A percentile compares a stretch with the other conserved stretches of the same genome.
Conservation (phyloP, 371 early-diverging fungal species). For the Mucor racemosus region DNA sequence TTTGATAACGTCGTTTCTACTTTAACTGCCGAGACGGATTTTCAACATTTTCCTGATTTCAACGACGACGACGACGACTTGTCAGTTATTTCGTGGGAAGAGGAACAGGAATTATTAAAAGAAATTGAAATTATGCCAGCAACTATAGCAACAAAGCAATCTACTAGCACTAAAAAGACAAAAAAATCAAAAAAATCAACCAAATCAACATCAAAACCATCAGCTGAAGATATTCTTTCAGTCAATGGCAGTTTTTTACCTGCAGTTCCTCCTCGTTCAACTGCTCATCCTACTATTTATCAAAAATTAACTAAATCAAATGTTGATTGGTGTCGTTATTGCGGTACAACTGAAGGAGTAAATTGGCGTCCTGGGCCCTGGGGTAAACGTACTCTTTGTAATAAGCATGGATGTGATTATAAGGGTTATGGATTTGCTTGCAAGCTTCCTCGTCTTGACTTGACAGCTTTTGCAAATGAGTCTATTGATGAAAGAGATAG, state of each 20-base stretch:
- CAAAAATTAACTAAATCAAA: constrained; percentile 67
- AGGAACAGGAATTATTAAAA: background rate
- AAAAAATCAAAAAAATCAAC: background rate
- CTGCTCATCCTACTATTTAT: constrained; percentile 56
- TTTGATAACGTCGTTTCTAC: constrained; percentile 1
- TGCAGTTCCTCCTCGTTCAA: constrained; percentile 15
- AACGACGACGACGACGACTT: constrained; percentile 14
- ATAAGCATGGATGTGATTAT: constrained; percentile 95
- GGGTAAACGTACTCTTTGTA: constrained; percentile 94
- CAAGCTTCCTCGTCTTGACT: constrained; percentile 84
- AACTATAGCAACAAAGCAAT: background rate
- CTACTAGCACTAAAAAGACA: background rate
- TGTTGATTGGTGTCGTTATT: constrained; percentile 92
- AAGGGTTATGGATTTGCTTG: constrained; percentile 93
- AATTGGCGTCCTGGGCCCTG: constrained; percentile 95
- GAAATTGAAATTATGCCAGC: background rate
- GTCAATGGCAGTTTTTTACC: constrained; percentile 3
- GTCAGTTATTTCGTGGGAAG: constrained; percentile 16
- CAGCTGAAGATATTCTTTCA: background rate
- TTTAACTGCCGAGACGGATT: constrained; percentile 7
- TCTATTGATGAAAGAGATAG: constrained; percentile 76
- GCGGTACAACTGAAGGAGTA: constrained; percentile 90
- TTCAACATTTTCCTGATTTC: constrained; percentile 5
- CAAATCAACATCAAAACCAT: background rate
- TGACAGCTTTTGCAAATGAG: constrained; percentile 78